A percentile compares a stretch with the other conserved stretches of the same genome.
Conservation (phyloP, 495 filamentous ascomycete genomes). For the Aspergillus avenaceus region DNA sequence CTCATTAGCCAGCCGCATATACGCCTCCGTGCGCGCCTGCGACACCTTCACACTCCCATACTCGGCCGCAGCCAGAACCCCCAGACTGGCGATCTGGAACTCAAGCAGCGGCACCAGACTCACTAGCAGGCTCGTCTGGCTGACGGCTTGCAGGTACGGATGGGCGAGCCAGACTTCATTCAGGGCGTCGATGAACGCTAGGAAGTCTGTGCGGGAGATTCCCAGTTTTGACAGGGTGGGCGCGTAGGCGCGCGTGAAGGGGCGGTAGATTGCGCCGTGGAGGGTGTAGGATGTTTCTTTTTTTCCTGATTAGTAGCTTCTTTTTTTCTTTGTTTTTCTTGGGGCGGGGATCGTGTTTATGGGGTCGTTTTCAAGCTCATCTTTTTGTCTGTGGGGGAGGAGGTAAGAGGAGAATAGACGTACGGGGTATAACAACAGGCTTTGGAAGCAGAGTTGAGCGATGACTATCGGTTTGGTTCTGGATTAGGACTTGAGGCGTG, state of each 20-base stretch:
- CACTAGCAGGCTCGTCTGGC: slow-evolving; percentile 5
- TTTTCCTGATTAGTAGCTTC: too few species aligned
- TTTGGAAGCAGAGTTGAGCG: slow-evolving; percentile 2
- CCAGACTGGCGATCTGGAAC: slow-evolving; percentile 12
- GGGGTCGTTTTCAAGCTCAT: neutral
- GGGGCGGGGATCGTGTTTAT: neutral
- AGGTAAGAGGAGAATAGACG: neutral
- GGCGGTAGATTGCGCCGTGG: slow-evolving; percentile 18
- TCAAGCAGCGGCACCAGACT: slow-evolving; percentile 13
- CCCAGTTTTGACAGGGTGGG: slow-evolving; percentile 7
- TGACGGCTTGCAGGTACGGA: slow-evolving; percentile 16
- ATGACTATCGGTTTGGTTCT: neutral
- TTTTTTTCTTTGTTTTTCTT: neutral
- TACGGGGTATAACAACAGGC: slow-evolving; percentile 4
- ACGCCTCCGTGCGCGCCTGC: slow-evolving; percentile 18
- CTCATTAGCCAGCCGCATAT: slow-evolving; percentile 17
- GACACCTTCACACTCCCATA: slow-evolving; percentile 11
- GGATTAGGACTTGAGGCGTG: neutral
- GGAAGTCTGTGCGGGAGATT: slow-evolving; percentile 9
- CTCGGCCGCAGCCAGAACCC: slow-evolving; percentile 16
- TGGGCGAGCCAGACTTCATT: slow-evolving; percentile 24
- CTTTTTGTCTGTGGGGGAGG: neutral
- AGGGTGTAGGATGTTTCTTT: slow-evolving; percentile 18
- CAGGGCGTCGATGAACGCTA: slow-evolving; percentile 21
- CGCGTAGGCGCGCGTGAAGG: slow-evolving; percentile 18